Evolutionary conservation across 192 early-diverging fungal species (phyloP), one percentile per base, ranked within the genome.

Genomic region (Coemansia asiatica): DNA sequence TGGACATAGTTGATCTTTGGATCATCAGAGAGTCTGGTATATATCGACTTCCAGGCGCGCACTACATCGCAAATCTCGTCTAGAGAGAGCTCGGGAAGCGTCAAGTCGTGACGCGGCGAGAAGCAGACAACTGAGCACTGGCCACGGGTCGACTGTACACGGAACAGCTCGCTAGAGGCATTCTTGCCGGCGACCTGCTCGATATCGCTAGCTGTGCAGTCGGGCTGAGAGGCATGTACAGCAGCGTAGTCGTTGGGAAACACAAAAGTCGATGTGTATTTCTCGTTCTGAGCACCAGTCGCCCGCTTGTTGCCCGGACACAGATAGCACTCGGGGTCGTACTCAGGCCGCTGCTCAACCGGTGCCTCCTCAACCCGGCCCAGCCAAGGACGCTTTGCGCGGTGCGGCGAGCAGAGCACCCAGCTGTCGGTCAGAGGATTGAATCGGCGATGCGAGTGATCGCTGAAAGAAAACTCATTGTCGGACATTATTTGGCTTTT

Each of bases 341-440:
- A 91, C 0, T 64, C 51, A n/a, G 90, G 90, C 4, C 73, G 75
- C 23, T 71, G 29, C 6, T 79, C 69, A 16, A 38, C 58, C 8
- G 72, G 56, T 2, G 76, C 35, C 5, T 77, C 69, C 67, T 94
- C 94, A 28, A 84, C 75, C 55, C 84, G 80, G 63, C 94, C 93
- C 31, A 90, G 88, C 96, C 96, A 98, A 2, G 96, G 96, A 38
- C 96, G 84, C 65, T 93, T 90, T 26, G 94, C 91, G 15, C 96
- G 90, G 72, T 98, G 96, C 6, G 96, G 96, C 19, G 94, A 95
- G 75, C 94, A 95, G n/a, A 98, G 85, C 44, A 97, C 94, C 96
- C 96, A 98, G 0, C 90, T 85, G 63, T 89, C 84, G 3, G 91
- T 92, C 64, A 98, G 79, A 27, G 96, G 96, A 64, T 98, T 98